Evolutionary conservation across 768 basidiomycete species (phyloP), one percentile per base, ranked within the genome.

Genomic region (Gyrodon lividus): DNA sequence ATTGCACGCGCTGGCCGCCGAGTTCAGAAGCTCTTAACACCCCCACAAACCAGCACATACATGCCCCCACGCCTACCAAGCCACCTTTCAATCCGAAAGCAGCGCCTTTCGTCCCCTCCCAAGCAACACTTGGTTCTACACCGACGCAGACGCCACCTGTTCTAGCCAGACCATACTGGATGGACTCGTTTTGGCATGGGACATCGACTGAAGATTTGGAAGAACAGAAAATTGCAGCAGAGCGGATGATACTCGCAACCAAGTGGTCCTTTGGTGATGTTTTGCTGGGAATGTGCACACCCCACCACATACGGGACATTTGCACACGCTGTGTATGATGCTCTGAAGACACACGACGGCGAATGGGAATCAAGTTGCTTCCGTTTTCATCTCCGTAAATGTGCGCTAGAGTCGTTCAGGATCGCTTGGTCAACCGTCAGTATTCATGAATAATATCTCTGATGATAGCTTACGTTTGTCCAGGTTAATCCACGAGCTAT

Each of bases 391-490:
- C 55, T 70, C 16, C 57, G 62, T 8, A 58, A 65, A 24, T 54
- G 42, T 7, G 63, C 61, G 19, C 30, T 67, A 1, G 59, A 60
- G 4, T 55, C 62, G 7, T 69, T 66, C 51, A 61, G 56, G 24
- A 51, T 51, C 3, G 50, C 46, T 16, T 70, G 67, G 69, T 60
- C 65, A 47, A 47, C 57, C 16, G 68, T 67, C 35, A 24, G 67
- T 59, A 39, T n/a, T 26, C 31, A 2, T 23, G 22, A 47, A 20
- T 48, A 5, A 3, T 23, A 7, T 16, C 22, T 7, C 17, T 41
- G 19, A 24, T 28, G n/a, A 28, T 47, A 23, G 16, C 39, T 57
- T 26, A 56, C 41, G 19, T 6, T 41, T 19, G n/a, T 8, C 22
- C 49, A 63, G 64, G 57, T 64, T 24, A 45, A 44, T 6, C 30